Conservation (phyloP, 2,329 filamentous ascomycete species). For the Pseudovirgaria hyperparasitica region DNA sequence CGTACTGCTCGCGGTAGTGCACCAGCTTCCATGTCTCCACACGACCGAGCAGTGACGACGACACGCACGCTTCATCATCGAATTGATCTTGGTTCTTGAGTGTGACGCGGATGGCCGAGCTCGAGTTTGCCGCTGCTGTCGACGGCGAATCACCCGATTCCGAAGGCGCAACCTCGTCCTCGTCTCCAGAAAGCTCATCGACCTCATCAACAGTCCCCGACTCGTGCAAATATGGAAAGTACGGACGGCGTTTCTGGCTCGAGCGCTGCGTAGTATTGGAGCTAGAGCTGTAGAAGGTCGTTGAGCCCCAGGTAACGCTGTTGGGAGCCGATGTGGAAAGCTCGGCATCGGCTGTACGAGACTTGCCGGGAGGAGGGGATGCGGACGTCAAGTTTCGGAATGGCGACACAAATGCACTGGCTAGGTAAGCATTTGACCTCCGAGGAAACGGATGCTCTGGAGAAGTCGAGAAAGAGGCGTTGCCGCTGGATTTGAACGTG, state of each 20-base stretch:
- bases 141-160: too few relatives aligned
- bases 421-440: conserved; percentile 24
- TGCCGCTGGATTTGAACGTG: conserved; percentile 22
- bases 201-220: too few relatives aligned
- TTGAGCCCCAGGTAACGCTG: conserved; percentile 34
- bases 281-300: conserved; percentile 25
- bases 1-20: conserved; percentile 44
- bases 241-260: too few relatives aligned
- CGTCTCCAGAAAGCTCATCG: too few relatives aligned
- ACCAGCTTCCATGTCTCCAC: conserved; percentile 34
- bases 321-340: conserved; percentile 29
- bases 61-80: conserved; percentile 35
- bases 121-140: too few relatives aligned
- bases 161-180: too few relatives aligned
- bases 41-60: conserved; percentile 36
- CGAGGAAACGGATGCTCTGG: conserved; percentile 23
- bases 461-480: conserved; percentile 29
- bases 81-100: conserved; percentile 46
- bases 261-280: conserved; percentile 20
- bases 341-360: conserved; percentile 20
- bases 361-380: conserved; percentile 23
- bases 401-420: conserved; percentile 26
- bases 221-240: too few relatives aligned
- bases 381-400: conserved; percentile 25
- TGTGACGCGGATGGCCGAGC: conserved; percentile 36